Percentiles rank a stretch among this genome's conserved stretches.
These are phyloP conservation scores for Candida tropicalis DNA, from an alignment of 1,139 yeast species.

Conservation along the genomic window DNA sequence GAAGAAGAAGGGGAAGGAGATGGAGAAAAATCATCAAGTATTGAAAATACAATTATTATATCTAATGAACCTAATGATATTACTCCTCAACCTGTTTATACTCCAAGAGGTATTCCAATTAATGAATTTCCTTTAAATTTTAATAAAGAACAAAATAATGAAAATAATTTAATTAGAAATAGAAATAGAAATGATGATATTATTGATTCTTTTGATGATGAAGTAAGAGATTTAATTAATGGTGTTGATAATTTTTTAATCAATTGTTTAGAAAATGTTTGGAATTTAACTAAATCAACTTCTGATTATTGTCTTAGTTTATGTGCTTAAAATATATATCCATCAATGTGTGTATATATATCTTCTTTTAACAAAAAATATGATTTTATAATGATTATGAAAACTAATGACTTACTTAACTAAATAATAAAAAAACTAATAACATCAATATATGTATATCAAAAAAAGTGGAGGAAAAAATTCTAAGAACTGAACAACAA, in stretches of 20 bases:
- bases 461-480: too few relatives aligned
- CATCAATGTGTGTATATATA: neutral
- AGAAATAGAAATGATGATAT: constrained; percentile 16
- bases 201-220: constrained; percentile 21
- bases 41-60: constrained; percentile 8
- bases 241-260: constrained; percentile 18
- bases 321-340: constrained; percentile 5
- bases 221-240: constrained; percentile 19
- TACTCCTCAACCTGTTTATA: constrained; percentile 20
- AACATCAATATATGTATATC: too few relatives aligned
- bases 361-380: constrained; percentile 2
- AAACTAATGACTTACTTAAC: too few relatives aligned
- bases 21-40: constrained; percentile 1
- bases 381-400: too few relatives aligned
- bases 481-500: constrained; percentile 1
- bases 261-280: constrained; percentile 16
- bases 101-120: constrained; percentile 31
- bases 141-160: constrained; percentile 15
- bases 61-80: constrained; percentile 6
- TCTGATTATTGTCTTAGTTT: constrained; percentile 8
- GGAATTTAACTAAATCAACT: constrained; percentile 11
- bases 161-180: constrained; percentile 5
- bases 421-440: neutral
- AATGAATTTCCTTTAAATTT: constrained; percentile 24
- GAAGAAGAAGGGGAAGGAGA: neutral